phyloP scores from a whole-genome alignment of 2,329 filamentous ascomycete genomes.

The Aureobasidium sp. region DNA sequence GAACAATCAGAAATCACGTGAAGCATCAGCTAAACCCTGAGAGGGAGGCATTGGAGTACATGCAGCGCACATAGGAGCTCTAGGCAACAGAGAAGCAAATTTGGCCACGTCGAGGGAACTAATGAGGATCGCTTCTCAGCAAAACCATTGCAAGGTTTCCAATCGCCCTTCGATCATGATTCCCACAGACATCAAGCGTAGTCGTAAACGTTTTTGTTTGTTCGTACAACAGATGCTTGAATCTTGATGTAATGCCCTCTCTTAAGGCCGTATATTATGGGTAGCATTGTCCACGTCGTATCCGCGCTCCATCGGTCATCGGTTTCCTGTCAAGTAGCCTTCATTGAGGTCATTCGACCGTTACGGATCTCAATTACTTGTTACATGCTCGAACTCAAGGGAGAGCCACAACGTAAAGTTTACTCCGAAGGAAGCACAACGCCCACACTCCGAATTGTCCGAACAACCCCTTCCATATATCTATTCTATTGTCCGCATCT shows the following conservation, averaged over 20 bases:
- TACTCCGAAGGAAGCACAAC: conserved; percentile 9
- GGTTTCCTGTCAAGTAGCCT: neutral
- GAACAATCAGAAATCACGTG: conserved; percentile 8
- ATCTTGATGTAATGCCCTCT: neutral
- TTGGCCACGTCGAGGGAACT: too few species aligned
- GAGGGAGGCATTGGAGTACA: neutral
- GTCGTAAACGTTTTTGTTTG: too few species aligned
- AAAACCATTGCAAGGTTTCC: too few species aligned
- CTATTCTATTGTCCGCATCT: neutral
- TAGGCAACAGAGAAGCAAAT: too few species aligned
- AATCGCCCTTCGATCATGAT: too few species aligned
- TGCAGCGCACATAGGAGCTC: neutral
- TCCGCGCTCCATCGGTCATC: neutral
- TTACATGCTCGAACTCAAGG: neutral
- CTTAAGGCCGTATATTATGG: neutral
- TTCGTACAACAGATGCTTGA: neutral
- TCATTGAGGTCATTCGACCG: neutral
- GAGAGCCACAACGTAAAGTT: neutral
- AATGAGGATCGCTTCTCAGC: too few species aligned
- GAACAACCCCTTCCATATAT: neutral
- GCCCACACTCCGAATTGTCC: conserved; percentile 2
- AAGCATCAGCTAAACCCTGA: too few species aligned
- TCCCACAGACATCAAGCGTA: too few species aligned
- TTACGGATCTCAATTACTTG: neutral
- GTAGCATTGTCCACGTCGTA: too few species aligned